Percentiles rank a stretch among this genome's conserved stretches.
phyloP scores from a whole-genome alignment of 176 grass and related monocot genomes.

The maize (Zea mays) region DNA sequence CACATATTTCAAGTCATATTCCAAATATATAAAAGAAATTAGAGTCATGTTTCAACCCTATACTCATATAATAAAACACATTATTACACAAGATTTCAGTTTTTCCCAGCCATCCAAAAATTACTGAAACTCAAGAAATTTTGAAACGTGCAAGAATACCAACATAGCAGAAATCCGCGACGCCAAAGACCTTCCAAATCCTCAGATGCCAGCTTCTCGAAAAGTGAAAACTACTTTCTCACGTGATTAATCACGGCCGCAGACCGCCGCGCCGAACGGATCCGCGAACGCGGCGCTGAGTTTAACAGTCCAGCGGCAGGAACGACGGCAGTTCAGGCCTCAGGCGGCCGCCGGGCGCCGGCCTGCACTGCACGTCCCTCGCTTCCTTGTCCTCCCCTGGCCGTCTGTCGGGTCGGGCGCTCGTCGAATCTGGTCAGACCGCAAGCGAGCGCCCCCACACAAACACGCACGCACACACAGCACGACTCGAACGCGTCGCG shows the following conservation, averaged over 20 bases:
- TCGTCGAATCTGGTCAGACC: constrained; percentile 30
- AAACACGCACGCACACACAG: constrained; percentile 24
- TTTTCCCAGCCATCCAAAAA: neutral
- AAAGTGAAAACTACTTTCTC: neutral
- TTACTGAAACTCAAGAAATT: neutral
- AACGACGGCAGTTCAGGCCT: constrained; percentile 22
- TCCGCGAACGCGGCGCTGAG: neutral
- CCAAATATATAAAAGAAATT: no score
- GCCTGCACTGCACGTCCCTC: constrained; percentile 26
- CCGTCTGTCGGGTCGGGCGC: constrained; percentile 21
- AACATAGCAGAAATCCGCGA: neutral
- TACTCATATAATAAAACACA: neutral
- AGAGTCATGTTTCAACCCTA: no score
- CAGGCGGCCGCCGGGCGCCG: neutral
- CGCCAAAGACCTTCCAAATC: neutral
- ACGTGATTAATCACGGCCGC: constrained; percentile 15
- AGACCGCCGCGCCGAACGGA: neutral
- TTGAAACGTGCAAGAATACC: neutral
- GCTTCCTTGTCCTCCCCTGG: neutral
- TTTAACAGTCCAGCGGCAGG: neutral
- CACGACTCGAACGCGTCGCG: constrained; percentile 27
- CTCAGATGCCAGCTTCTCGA: neutral
- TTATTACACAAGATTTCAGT: neutral
- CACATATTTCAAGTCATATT: no score
- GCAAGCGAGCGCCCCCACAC: constrained; percentile 7